phyloP scores from a whole-genome alignment of 2,329 filamentous ascomycete species.

The Herpotrichia juniperi region DNA sequence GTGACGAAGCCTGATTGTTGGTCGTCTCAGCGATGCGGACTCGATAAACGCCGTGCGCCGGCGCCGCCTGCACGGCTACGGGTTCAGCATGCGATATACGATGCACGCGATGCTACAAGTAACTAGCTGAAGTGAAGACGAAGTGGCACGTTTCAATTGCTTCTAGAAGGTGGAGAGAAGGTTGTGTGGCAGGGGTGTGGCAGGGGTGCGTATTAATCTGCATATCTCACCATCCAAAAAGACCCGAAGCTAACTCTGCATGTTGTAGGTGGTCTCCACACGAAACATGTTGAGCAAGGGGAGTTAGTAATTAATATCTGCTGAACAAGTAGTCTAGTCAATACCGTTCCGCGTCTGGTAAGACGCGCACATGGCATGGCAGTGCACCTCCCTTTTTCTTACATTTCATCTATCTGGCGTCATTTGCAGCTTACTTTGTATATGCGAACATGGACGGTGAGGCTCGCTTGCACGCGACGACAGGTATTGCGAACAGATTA shows the following conservation, averaged over 20 bases:
- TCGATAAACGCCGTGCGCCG: neutral
- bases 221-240: constrained; percentile 5
- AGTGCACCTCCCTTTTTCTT: constrained; percentile 8
- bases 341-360: constrained; percentile 3
- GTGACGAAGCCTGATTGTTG: neutral
- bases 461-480: neutral
- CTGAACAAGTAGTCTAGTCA: constrained; percentile 5
- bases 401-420: constrained; percentile 14
- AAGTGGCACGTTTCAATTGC: neutral
- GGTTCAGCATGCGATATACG: neutral
- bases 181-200: neutral
- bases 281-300: constrained; percentile 12
- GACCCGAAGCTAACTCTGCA: constrained; percentile 13
- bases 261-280: neutral
- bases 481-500: constrained; percentile 1
- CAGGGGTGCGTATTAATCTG: neutral
- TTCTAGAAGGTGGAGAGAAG: constrained; percentile 5
- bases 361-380: neutral
- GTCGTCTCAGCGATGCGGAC: neutral
- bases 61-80: neutral
- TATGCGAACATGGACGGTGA: constrained; percentile 7
- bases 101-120: neutral
- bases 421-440: constrained; percentile 2
- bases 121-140: neutral
- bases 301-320: constrained; percentile 5